phyloP scores from a whole-genome alignment of 352 stramenopile species.

The Phytophthora cryptogea region DNA sequence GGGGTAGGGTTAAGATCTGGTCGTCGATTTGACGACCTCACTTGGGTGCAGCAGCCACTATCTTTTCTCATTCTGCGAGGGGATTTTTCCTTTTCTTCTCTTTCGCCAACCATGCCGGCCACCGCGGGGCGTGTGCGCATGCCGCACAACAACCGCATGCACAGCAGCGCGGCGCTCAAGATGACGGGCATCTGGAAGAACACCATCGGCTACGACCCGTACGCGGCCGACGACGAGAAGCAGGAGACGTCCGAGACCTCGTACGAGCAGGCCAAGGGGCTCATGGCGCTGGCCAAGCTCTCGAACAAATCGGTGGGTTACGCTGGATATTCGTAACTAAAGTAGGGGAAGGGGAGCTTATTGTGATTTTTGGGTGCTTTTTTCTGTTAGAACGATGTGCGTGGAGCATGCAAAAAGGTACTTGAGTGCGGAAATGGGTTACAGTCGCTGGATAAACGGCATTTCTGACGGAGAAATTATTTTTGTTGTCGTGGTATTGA shows the following conservation, averaged over 20 bases:
- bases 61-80: neutral
- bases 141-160: constrained; percentile 98
- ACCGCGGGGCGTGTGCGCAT: constrained; percentile 91
- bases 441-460: constrained; percentile 49
- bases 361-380: constrained; percentile 3
- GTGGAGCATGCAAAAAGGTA: constrained; percentile 87
- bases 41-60: too few species aligned
- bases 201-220: constrained; percentile 97
- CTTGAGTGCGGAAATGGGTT: neutral
- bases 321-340: neutral
- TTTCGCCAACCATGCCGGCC: constrained; percentile 73
- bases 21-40: too few species aligned
- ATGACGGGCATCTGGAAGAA: constrained; percentile 97
- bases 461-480: constrained; percentile 3
- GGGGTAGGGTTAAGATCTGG: too few species aligned
- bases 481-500: constrained; percentile 7
- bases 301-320: constrained; percentile 91
- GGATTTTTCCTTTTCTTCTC: too few species aligned
- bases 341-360: constrained; percentile 7
- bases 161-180: constrained; percentile 92
- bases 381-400: constrained; percentile 60
- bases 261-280: constrained; percentile 89
- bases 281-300: constrained; percentile 95
- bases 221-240: constrained; percentile 77
- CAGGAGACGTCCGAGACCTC: constrained; percentile 67